These are phyloP conservation scores for Microcera coccophila DNA, from an alignment of 2,329 filamentous ascomycete species.

Conservation along the genomic window DNA sequence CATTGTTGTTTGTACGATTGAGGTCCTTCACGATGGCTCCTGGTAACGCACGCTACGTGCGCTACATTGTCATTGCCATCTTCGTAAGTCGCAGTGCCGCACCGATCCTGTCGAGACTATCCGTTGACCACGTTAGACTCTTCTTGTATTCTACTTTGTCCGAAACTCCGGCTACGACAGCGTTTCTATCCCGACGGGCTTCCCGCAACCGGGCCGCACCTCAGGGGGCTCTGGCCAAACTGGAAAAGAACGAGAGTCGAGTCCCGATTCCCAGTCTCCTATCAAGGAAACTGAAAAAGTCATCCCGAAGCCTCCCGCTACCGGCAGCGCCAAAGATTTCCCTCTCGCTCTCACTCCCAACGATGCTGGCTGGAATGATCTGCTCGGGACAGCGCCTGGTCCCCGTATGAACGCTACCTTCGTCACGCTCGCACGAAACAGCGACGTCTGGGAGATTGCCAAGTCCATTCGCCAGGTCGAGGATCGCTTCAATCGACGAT, in stretches of 20 bases:
- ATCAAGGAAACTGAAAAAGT: slow-evolving; percentile 6
- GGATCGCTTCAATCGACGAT: slow-evolving; percentile 95
- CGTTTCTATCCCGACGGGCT: slow-evolving; percentile 24
- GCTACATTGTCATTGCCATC: slow-evolving; percentile 75
- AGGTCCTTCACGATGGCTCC: slow-evolving; percentile 53
- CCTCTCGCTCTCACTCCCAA: slow-evolving; percentile 52
- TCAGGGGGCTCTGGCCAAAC: not conserved
- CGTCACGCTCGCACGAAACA: slow-evolving; percentile 89
- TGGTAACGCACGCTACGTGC: slow-evolving; percentile 69
- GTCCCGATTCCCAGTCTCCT: slow-evolving; percentile 21
- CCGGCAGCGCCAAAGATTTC: slow-evolving; percentile 33
- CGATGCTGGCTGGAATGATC: slow-evolving; percentile 51
- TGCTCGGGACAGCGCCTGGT: slow-evolving; percentile 54
- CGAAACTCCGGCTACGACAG: slow-evolving; percentile 53
- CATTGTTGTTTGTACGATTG: slow-evolving; percentile 3
- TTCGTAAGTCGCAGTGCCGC: slow-evolving; percentile 59
- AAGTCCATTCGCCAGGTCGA: slow-evolving; percentile 94
- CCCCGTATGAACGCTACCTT: slow-evolving; percentile 95
- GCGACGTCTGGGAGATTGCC: slow-evolving; percentile 93
- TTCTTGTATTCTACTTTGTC: slow-evolving; percentile 72
- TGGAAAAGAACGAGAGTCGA: slow-evolving; percentile 7
- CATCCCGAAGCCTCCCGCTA: not conserved
- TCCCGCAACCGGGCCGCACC: slow-evolving; percentile 1
- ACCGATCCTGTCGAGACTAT: slow-evolving; percentile 4
- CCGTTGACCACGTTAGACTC: slow-evolving; percentile 10